Conservation (phyloP, 352 stramenopile genomes). For the Phytophthora brassicae region DNA sequence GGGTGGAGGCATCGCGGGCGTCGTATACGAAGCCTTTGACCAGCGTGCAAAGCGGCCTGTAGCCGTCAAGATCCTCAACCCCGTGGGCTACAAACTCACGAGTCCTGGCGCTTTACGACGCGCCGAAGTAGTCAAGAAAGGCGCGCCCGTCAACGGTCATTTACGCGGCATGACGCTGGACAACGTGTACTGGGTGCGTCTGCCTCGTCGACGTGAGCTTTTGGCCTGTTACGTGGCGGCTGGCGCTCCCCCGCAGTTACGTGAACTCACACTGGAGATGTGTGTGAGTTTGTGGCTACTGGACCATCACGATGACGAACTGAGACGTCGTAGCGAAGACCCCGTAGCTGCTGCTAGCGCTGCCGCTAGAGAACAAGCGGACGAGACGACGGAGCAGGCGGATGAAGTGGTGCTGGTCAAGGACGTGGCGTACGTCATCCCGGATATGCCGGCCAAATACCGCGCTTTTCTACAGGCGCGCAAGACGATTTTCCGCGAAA, state of each 20-base stretch:
- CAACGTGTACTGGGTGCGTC: slow-evolving; percentile 79
- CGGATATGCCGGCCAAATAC: slow-evolving; percentile 93
- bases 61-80: slow-evolving; percentile 97
- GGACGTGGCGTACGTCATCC: slow-evolving; percentile 57
- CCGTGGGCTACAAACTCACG: slow-evolving; percentile 93
- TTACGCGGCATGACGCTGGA: slow-evolving; percentile 68
- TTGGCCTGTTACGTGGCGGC: slow-evolving; percentile 67
- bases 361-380: slow-evolving; percentile 3
- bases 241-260: slow-evolving; percentile 25
- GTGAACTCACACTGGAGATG: slow-evolving; percentile 87
- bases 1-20: slow-evolving; percentile 89
- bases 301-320: slow-evolving; percentile 63
- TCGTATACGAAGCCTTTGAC: slow-evolving; percentile 92
- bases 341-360: slow-evolving; percentile 25
- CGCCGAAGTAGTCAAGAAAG: slow-evolving; percentile 86
- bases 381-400: slow-evolving; percentile 2
- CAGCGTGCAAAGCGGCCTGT: slow-evolving; percentile 76
- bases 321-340: slow-evolving; percentile 37
- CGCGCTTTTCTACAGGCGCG: slow-evolving; percentile 90
- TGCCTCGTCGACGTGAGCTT: slow-evolving; percentile 62
- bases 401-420: slow-evolving; percentile 25
- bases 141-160: slow-evolving; percentile 49
- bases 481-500: slow-evolving; percentile 94
- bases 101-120: slow-evolving; percentile 68
- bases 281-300: slow-evolving; percentile 82